Evolutionary conservation across 495 filamentous ascomycete species (phyloP), one percentile per base, ranked within the genome.

Genomic region (Aspergillus egyptiacus): DNA sequence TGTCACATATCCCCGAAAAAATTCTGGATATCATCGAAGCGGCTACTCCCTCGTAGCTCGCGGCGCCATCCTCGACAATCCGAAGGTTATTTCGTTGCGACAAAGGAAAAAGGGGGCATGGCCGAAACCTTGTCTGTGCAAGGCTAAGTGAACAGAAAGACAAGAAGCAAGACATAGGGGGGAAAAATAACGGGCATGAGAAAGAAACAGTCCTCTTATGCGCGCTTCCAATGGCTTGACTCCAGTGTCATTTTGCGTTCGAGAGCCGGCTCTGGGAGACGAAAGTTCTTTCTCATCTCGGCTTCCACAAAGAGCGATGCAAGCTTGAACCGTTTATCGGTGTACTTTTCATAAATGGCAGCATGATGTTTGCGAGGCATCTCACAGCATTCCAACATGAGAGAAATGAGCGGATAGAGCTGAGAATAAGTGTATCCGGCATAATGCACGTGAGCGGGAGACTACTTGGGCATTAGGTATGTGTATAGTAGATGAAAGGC

Each of bases 311-410:
- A 95, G 14, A 78, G 57, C n/a, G 91, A 85, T 2, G 86, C 85
- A 20, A 81, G 73, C 72, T 90, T 91, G 72, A 84, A 96, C 25
- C 85, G 81, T 46, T 79, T 84, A 60, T 89, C 84, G 6, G 79
- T 73, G 66, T 95, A 98, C 67, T 98, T 98, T 15, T 96, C 88
- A 56, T 77, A 97, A 50, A 98, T 83, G 17, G 89, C 87, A 5
- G 67, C 57, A 64, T 97, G 93, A 58, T 98, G 93, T 57, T 80
- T 84, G 54, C 70, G 74, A 5, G 87, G 85, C 53, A 84, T 79
- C 53, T 87, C 83, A 62, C 89, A 95, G 70, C 91, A 96, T 54
- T 95, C 89, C 25, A 88, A 64, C 44, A 97, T 83, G 64, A 82
- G 80, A 5, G 74, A 66, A 39, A 96, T 69, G 18, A 97, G 72